These are phyloP conservation scores for Ceratocystis cacaofunesta DNA, from an alignment of 2,329 filamentous ascomycete genomes.

Conservation along the genomic window DNA sequence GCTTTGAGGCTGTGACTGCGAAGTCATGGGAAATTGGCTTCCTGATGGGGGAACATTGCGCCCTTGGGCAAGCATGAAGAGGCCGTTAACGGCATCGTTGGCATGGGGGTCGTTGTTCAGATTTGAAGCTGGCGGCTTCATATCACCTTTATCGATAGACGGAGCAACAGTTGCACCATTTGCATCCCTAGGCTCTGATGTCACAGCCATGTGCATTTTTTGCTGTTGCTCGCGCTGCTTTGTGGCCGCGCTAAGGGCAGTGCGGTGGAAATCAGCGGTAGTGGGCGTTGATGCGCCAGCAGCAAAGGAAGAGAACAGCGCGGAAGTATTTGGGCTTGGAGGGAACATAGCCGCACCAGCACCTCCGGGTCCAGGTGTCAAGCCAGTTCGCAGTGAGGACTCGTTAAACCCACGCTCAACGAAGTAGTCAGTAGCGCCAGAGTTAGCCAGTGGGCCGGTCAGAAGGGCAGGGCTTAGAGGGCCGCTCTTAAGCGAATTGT, in stretches of 20 bases:
- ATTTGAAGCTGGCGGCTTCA: slow-evolving; percentile 16
- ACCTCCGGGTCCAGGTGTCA: slow-evolving; percentile 75
- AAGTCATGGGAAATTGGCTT: slow-evolving; percentile 1
- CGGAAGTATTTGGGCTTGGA: slow-evolving; percentile 67
- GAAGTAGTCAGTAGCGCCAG: slow-evolving; percentile 68
- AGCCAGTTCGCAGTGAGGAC: slow-evolving; percentile 75
- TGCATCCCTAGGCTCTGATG: slow-evolving; percentile 13
- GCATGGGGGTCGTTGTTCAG: slow-evolving; percentile 64
- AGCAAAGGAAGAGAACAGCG: slow-evolving; percentile 59
- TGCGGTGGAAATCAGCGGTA: slow-evolving; percentile 88
- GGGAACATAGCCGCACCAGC: slow-evolving; percentile 82
- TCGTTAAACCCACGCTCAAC: slow-evolving; percentile 86
- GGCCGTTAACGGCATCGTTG: slow-evolving; percentile 85
- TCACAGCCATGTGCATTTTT: slow-evolving; percentile 20
- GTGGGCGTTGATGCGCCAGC: slow-evolving; percentile 75
- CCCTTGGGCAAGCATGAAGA: slow-evolving; percentile 70
- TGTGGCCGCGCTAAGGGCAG: slow-evolving; percentile 65
- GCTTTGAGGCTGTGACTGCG: not conserved
- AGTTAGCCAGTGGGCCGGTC: slow-evolving; percentile 77
- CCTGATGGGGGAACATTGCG: slow-evolving; percentile 36
- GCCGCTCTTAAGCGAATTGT: slow-evolving; percentile 72
- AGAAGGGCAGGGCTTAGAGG: slow-evolving; percentile 96
- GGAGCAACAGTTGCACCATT: slow-evolving; percentile 17
- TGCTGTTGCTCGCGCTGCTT: slow-evolving; percentile 38
- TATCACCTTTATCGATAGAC: slow-evolving; percentile 43